A percentile compares a stretch with the other conserved stretches of the same genome.
phyloP scores from a whole-genome alignment of 1,284 basidiomycete species.

The Cutaneotrichosporon sp. region DNA sequence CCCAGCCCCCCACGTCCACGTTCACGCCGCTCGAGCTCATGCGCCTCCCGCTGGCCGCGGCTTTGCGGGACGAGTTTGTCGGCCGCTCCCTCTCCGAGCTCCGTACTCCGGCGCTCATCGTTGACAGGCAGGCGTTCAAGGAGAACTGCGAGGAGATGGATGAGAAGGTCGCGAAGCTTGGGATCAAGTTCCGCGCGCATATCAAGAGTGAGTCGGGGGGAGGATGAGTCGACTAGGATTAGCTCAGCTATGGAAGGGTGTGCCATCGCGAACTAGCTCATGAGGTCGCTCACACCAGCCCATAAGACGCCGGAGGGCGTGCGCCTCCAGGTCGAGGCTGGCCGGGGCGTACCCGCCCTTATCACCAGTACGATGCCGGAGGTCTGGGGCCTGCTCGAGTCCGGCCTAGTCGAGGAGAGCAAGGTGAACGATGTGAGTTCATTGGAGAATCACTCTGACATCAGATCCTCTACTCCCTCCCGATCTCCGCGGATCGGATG shows the following conservation, averaged over 20 bases:
- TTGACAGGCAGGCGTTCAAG: conserved; percentile 66
- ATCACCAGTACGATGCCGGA: conserved; percentile 42
- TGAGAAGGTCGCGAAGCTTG: conserved; percentile 57
- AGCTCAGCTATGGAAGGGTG: too few species aligned
- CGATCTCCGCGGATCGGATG: conserved; percentile 65
- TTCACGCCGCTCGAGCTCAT: conserved; percentile 32
- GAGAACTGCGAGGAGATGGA: conserved; percentile 66
- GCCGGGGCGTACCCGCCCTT: conserved; percentile 46
- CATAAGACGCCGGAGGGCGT: conserved; percentile 68
- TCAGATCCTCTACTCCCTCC: conserved; percentile 75
- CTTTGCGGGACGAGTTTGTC: conserved; percentile 58
- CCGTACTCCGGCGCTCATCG: conserved; percentile 70
- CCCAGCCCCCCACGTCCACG: too few species aligned
- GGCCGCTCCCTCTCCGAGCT: conserved; percentile 59
- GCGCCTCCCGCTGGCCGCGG: conserved; percentile 53
- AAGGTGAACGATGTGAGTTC: conserved; percentile 63
- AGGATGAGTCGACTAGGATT: too few species aligned
- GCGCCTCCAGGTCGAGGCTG: conserved; percentile 60
- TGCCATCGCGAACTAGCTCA: too few species aligned
- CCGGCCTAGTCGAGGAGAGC: conserved; percentile 59
- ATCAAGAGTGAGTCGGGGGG: conserved; percentile 74
- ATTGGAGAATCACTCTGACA: background rate
- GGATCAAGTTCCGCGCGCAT: conserved; percentile 69
- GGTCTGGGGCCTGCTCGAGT: conserved; percentile 33
- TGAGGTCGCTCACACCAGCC: background rate